Conservation (phyloP, 1,284 basidiomycete genomes). For the Leccinum insolens region DNA sequence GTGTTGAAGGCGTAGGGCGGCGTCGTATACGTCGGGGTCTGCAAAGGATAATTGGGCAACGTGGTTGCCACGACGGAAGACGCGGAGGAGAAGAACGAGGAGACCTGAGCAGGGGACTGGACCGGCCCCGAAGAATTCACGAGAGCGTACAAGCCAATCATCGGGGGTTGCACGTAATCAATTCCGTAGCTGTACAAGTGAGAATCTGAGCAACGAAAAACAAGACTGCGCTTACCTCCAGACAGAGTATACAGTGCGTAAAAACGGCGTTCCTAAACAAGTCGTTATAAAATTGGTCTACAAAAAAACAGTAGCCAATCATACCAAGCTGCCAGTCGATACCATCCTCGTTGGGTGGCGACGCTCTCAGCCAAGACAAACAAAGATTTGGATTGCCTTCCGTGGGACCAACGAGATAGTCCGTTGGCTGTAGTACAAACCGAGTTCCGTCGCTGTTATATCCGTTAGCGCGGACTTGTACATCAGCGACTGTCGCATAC, state of each 20-base stretch:
- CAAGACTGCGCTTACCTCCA: slow-evolving; percentile 59
- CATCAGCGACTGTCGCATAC: slow-evolving; percentile 38
- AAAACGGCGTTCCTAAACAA: slow-evolving; percentile 66
- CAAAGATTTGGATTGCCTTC: slow-evolving; percentile 70
- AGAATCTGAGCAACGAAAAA: slow-evolving; percentile 6
- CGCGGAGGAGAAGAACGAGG: slow-evolving; percentile 59
- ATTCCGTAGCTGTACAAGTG: slow-evolving; percentile 65
- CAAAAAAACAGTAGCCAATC: neutral
- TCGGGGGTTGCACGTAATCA: slow-evolving; percentile 67
- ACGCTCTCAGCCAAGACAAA: slow-evolving; percentile 80
- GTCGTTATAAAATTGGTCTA: neutral
- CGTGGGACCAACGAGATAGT: slow-evolving; percentile 81
- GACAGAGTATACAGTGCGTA: slow-evolving; percentile 81
- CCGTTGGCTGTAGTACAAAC: slow-evolving; percentile 66
- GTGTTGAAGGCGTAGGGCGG: slow-evolving; percentile 76
- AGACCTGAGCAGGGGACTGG: slow-evolving; percentile 45
- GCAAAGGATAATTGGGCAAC: slow-evolving; percentile 75
- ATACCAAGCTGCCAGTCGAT: slow-evolving; percentile 86
- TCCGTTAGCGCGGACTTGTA: slow-evolving; percentile 6
- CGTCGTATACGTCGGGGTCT: slow-evolving; percentile 67
- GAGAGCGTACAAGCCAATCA: slow-evolving; percentile 73
- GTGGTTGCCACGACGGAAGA: slow-evolving; percentile 71
- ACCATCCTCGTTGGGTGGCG: slow-evolving; percentile 69
- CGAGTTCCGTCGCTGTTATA: slow-evolving; percentile 24
- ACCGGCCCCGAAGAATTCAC: slow-evolving; percentile 45